Base-by-base conservation (phyloP, 106 monocot genomes). In the Chionographis japonica region DNA sequence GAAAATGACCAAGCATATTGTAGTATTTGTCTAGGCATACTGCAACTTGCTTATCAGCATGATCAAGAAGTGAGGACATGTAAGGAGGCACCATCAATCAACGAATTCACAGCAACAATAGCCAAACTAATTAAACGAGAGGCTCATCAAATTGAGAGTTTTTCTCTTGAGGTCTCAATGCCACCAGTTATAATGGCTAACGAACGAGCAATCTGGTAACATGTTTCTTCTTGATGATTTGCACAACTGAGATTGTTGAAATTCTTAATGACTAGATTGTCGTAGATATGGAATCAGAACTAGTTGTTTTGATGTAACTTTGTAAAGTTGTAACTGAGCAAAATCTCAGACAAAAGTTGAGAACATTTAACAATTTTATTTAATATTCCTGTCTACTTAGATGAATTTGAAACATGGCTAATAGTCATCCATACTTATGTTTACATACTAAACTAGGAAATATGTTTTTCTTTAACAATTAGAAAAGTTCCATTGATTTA, bases 201-300 rank as follows among this genome's bases (percentile, higher is more conserved):
- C 78, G 94, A 95, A 43, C 90, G 85, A 67, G 87, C 90, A 54
- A 61, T 90, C 37, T 62, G 90, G 90, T 94, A 78, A 76, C 12
- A 35, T 12, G 8, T 58, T 4, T 61, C 68, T 59, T 16, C 41
- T 61, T 65, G 18, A 50, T 60, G 20, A 18, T 17, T 38, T 35
- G 15, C 61, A 3, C 60, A 36, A 20, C 6, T 14, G 39, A 50
- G 7, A 8, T 41, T 46, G 9, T 63, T 41, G 41, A 43, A 40
- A 20, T 6, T 50, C 13, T 37, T 13, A 12, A 14, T 12, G 38
- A 38, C 62, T 62, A 41, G 62, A 5, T 40, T 41, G 62, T 17
- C 14, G 11, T 35, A 59, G 59, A 4, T 17, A 8, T 27, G 59
- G 59, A 19, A 27, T 46, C 5, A 46, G 46, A 46, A 5, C 46